Evolutionary conservation across 306 rosid genomes (phyloP).

Genomic region (Malus sieversii): DNA sequence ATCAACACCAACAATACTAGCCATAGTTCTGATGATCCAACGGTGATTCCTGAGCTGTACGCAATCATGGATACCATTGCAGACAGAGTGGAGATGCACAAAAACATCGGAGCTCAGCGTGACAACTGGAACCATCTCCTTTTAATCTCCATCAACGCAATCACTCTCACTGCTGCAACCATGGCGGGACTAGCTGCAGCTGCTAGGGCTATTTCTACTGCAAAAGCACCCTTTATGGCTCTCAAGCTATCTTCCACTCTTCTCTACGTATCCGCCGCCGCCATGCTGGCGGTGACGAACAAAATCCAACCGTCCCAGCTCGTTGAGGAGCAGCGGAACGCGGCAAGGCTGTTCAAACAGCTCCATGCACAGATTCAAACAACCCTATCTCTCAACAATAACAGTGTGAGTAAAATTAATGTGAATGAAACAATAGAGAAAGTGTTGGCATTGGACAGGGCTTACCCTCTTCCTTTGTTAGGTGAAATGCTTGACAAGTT

Average conservation of each 20-base stretch:
- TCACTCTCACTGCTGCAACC: constrained; percentile 66
- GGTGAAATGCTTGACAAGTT: constrained; percentile 75
- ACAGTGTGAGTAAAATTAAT: not conserved
- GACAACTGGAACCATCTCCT: constrained; percentile 77
- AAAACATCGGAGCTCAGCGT: constrained; percentile 59
- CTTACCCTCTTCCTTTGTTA: constrained; percentile 74
- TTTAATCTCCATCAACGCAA: constrained; percentile 41
- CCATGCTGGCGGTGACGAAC: constrained; percentile 52
- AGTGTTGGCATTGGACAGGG: constrained; percentile 68
- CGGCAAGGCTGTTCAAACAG: constrained; percentile 66
- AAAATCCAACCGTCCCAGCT: constrained; percentile 83
- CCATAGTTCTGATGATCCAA: not conserved
- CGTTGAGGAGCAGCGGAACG: constrained; percentile 64
- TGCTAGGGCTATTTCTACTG: not conserved
- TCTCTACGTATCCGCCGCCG: constrained; percentile 58
- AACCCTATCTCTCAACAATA: constrained; percentile 18
- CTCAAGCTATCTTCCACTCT: constrained; percentile 56
- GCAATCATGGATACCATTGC: constrained; percentile 47
- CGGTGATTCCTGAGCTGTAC: constrained; percentile 34
- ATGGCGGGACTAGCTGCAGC: constrained; percentile 50
- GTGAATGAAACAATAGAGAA: constrained; percentile 53
- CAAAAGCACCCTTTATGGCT: constrained; percentile 33
- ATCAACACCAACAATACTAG: not conserved
- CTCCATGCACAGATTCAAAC: constrained; percentile 44
- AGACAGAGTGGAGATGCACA: constrained; percentile 79